Evolutionary conservation across 352 stramenopile genomes (phyloP).

Genomic region (Peronospora destructor): DNA sequence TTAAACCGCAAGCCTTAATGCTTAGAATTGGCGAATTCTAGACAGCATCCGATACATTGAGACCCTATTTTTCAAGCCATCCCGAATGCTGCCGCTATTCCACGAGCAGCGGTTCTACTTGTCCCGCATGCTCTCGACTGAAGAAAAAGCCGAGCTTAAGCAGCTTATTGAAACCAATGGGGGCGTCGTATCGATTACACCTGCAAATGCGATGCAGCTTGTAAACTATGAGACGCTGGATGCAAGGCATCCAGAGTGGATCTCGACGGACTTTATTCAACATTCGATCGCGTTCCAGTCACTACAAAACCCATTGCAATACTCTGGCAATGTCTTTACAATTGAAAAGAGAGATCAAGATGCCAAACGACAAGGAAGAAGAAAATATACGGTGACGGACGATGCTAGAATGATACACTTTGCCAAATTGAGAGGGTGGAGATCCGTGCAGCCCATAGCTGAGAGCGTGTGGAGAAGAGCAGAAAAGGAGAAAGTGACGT

Average conservation of each 20-base stretch:
- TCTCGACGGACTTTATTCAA: conserved; percentile 43
- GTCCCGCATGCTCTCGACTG: conserved; percentile 19
- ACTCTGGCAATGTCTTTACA: conserved; percentile 26
- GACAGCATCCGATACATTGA: too few relatives aligned
- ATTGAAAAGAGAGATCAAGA: background rate
- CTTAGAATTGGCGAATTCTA: too few relatives aligned
- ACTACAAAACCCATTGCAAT: conserved; percentile 29
- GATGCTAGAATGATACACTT: conserved; percentile 48
- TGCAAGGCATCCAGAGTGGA: conserved; percentile 21
- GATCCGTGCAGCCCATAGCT: conserved; percentile 15
- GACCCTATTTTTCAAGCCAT: too few relatives aligned
- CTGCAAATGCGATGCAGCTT: conserved; percentile 27
- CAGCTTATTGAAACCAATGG: conserved; percentile 32
- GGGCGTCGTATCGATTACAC: conserved; percentile 20
- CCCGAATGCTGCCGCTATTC: conserved; percentile 23
- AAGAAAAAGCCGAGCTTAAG: conserved; percentile 20
- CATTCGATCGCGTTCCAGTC: conserved; percentile 34
- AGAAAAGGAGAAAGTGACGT: conserved; percentile 23
- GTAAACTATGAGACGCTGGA: conserved; percentile 32
- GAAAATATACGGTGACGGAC: conserved; percentile 36
- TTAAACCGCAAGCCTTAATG: too few relatives aligned
- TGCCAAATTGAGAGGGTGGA: conserved; percentile 20
- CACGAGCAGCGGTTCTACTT: conserved; percentile 36
- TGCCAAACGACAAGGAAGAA: background rate
- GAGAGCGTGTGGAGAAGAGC: conserved; percentile 18